Evolutionary conservation across 768 basidiomycete species (phyloP).

Genomic region (Tephrocybe sp.): DNA sequence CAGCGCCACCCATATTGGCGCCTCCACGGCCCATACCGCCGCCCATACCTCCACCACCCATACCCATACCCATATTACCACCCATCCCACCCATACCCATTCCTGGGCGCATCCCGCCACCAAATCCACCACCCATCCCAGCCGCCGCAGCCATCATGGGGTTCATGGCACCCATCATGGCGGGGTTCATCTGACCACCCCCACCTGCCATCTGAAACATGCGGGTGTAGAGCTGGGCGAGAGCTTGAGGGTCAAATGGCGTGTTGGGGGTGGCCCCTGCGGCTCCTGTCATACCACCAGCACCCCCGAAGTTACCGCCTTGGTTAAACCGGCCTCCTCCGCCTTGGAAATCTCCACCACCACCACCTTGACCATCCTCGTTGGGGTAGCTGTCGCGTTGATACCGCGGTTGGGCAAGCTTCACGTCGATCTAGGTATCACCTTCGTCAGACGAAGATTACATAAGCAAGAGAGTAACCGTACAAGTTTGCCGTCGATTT

Average conservation of each 20-base stretch:
- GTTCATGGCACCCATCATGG: slow-evolving; percentile 51
- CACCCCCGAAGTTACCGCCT: slow-evolving; percentile 37
- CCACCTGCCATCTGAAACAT: slow-evolving; percentile 87
- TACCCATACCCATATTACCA: slow-evolving; percentile 24
- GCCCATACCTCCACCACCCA: slow-evolving; percentile 36
- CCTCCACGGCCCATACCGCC: slow-evolving; percentile 34
- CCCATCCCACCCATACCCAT: slow-evolving; percentile 12
- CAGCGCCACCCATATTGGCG: no score
- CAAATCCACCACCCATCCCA: slow-evolving; percentile 7
- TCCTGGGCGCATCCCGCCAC: slow-evolving; percentile 5
- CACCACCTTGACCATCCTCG: slow-evolving; percentile 39
- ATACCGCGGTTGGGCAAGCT: slow-evolving; percentile 89
- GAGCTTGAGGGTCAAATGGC: slow-evolving; percentile 88
- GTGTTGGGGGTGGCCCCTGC: slow-evolving; percentile 41
- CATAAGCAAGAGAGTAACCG: background rate
- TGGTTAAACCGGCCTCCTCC: slow-evolving; percentile 23
- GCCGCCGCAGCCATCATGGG: slow-evolving; percentile 24
- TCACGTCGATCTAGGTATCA: slow-evolving; percentile 83
- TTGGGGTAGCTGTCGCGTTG: slow-evolving; percentile 63
- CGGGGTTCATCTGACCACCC: slow-evolving; percentile 47
- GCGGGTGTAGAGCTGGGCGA: slow-evolving; percentile 90
- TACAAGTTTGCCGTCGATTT: slow-evolving; percentile 94
- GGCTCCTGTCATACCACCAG: slow-evolving; percentile 23
- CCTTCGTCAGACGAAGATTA: background rate
- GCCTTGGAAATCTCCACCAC: slow-evolving; percentile 22